These are phyloP conservation scores for Colletotrichum falcatum DNA, from an alignment of 2,329 filamentous ascomycete genomes.

Conservation along the genomic window DNA sequence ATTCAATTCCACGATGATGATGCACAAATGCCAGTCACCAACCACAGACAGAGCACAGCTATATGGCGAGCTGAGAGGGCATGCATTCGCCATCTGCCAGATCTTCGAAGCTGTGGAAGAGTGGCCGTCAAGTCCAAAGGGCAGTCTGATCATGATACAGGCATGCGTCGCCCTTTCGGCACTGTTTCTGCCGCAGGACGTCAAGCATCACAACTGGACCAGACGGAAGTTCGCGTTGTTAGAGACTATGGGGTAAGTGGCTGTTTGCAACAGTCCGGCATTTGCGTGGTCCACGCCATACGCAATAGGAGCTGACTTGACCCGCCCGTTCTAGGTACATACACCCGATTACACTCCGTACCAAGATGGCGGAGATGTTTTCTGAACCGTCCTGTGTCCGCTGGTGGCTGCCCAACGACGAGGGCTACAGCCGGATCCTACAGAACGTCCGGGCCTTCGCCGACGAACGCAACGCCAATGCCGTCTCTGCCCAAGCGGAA, in stretches of 20 bases:
- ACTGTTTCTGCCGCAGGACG: constrained; percentile 83
- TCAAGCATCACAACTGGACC: constrained; percentile 80
- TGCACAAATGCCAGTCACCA: constrained; percentile 82
- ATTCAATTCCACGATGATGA: constrained; percentile 81
- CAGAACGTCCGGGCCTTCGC: constrained; percentile 84
- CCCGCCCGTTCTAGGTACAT: constrained; percentile 75
- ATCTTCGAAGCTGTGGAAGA: constrained; percentile 82
- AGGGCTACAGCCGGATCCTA: constrained; percentile 79
- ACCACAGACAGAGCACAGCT: constrained; percentile 64
- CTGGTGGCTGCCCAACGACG: constrained; percentile 92
- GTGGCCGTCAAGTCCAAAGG: constrained; percentile 77
- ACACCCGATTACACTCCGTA: constrained; percentile 79
- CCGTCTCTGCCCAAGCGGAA: constrained; percentile 68
- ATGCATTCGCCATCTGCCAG: constrained; percentile 79
- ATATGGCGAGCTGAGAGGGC: constrained; percentile 65
- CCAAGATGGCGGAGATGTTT: constrained; percentile 82
- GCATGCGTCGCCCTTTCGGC: constrained; percentile 80
- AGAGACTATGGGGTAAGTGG: constrained; percentile 81
- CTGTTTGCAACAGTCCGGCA: constrained; percentile 21
- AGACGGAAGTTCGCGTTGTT: constrained; percentile 82
- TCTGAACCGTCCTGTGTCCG: constrained; percentile 75
- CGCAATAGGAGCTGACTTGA: constrained; percentile 11
- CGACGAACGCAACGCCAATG: constrained; percentile 76
- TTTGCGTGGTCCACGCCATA: constrained; percentile 14
- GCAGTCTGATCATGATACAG: constrained; percentile 79